Percentiles rank a stretch among this genome's conserved stretches.
Conservation (phyloP, 116 monocot species). For the Iris pallida region DNA sequence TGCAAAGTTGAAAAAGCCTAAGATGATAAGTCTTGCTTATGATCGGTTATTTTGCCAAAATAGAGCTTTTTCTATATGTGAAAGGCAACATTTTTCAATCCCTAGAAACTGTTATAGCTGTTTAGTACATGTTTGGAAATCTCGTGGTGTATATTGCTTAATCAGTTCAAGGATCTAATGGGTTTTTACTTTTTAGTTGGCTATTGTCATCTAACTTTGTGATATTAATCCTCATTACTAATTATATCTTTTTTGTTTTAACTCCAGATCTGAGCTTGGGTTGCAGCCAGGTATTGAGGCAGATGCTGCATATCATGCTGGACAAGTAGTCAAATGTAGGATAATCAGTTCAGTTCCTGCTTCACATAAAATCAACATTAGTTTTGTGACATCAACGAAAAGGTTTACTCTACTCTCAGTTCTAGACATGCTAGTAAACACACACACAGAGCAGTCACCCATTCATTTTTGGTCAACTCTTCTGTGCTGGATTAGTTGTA, state of each 20-base stretch:
- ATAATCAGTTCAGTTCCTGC: conserved; percentile 54
- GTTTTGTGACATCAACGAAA: conserved; percentile 64
- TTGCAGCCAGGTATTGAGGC: conserved; percentile 75
- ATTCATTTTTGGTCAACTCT: neutral
- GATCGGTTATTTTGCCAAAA: too few species aligned
- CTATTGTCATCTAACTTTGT: neutral
- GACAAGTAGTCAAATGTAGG: conserved; percentile 92
- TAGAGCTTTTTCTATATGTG: too few species aligned
- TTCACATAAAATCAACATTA: conserved; percentile 62
- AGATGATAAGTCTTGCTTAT: too few species aligned
- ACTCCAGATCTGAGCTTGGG: conserved; percentile 76
- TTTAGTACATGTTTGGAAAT: neutral
- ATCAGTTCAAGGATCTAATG: neutral
- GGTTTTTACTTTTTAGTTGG: neutral
- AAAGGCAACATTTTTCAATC: too few species aligned
- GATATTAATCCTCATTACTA: neutral
- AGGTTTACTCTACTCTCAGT: conserved; percentile 39
- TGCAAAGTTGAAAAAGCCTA: too few species aligned
- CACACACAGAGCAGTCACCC: neutral
- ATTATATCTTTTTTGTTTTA: neutral
- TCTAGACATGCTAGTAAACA: neutral
- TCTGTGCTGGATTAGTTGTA: too few species aligned
- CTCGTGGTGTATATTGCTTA: neutral
- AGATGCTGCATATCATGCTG: conserved; percentile 65
- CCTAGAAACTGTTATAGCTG: too few species aligned